Evolutionary conservation across 768 basidiomycete genomes (phyloP).

Genomic region (Lentinula lateritia): DNA sequence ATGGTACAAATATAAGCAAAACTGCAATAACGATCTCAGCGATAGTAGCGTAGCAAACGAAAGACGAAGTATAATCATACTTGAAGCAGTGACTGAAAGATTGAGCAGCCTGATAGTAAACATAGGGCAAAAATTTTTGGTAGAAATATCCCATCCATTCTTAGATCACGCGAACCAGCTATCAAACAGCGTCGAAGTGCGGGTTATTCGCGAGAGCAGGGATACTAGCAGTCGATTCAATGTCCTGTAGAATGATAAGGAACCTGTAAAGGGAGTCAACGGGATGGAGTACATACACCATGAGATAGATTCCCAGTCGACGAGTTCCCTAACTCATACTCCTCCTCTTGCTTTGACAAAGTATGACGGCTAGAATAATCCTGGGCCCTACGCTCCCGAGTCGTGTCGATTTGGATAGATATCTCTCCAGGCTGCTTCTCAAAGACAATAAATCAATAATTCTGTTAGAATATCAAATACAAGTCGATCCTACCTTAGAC

Average conservation of each 20-base stretch:
- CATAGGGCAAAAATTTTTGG: not conserved
- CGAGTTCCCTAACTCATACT: not conserved
- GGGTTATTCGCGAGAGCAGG: not conserved
- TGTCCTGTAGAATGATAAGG: not conserved
- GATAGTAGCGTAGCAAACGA: not conserved
- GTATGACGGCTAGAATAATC: not conserved
- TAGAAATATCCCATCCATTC: not conserved
- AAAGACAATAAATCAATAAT: not conserved
- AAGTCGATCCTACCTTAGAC: conserved; percentile 1
- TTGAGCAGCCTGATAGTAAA: not conserved
- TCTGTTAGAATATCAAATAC: not conserved
- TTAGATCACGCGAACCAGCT: not conserved
- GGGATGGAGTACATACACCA: not conserved
- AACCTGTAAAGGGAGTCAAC: not conserved
- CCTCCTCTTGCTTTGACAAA: not conserved
- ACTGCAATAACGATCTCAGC: not conserved
- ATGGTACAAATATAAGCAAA: not conserved
- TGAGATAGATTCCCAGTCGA: not conserved
- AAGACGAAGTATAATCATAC: not conserved
- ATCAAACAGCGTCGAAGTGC: not conserved
- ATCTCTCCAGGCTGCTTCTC: conserved; percentile 20
- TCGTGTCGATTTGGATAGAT: conserved; percentile 30
- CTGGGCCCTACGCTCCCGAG: conserved; percentile 12
- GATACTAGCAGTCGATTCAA: not conserved
- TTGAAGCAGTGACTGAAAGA: not conserved